Conservation (phyloP, 2,329 filamentous ascomycete genomes). For the Orbilia blumenaviensis region DNA sequence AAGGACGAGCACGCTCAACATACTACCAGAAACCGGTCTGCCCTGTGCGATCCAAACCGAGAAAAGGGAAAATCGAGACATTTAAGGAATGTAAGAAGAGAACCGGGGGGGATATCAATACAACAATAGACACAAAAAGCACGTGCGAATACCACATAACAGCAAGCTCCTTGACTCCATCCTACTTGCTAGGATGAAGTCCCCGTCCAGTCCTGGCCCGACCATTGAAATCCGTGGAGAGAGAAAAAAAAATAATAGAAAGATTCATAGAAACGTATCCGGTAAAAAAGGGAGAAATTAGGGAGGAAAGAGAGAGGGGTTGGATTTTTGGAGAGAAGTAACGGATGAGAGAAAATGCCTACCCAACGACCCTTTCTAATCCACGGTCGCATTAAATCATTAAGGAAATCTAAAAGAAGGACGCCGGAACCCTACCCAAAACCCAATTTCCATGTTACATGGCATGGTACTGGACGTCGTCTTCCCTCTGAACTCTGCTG, state of each 20-base stretch:
- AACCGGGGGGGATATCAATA: slow-evolving; percentile 26
- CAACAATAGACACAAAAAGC: slow-evolving; percentile 14
- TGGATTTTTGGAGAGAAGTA: background rate
- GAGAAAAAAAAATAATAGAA: background rate
- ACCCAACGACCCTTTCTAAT: slow-evolving; percentile 19
- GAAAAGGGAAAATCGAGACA: slow-evolving; percentile 11
- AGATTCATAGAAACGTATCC: slow-evolving; percentile 33
- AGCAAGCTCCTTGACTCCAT: slow-evolving; percentile 20
- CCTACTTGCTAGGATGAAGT: slow-evolving; percentile 23
- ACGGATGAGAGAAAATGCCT: background rate
- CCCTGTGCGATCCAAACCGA: slow-evolving; percentile 28
- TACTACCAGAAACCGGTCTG: slow-evolving; percentile 29
- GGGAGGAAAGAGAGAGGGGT: background rate
- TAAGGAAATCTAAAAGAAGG: slow-evolving; percentile 30
- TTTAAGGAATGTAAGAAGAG: slow-evolving; percentile 38
- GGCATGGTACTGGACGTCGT: slow-evolving; percentile 50
- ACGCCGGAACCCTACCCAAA: slow-evolving; percentile 27
- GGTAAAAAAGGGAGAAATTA: background rate
- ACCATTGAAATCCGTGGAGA: slow-evolving; percentile 30
- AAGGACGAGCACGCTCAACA: slow-evolving; percentile 48
- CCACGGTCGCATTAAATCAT: slow-evolving; percentile 28
- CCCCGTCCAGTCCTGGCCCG: background rate
- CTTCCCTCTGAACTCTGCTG: slow-evolving; percentile 45
- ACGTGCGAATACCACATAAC: slow-evolving; percentile 15
- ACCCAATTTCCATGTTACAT: slow-evolving; percentile 31